A percentile compares a stretch with the other conserved stretches of the same genome.
Evolutionary conservation across 2,329 filamentous ascomycete species (phyloP).

Genomic region (Magnaporthiopsis rhizophila): DNA sequence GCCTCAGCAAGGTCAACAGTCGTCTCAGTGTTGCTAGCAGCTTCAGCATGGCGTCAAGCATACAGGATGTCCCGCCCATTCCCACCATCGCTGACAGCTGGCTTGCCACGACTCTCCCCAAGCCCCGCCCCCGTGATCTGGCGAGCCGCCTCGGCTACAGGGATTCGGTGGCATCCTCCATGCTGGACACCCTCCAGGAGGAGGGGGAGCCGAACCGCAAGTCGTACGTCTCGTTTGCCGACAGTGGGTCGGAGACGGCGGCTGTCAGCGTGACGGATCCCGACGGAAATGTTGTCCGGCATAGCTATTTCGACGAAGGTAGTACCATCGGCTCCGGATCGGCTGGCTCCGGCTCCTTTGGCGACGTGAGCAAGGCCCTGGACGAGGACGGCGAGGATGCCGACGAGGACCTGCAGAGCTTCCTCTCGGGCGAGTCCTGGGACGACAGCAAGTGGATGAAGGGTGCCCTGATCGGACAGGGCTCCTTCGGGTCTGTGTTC

Average conservation of each 20-base stretch:
- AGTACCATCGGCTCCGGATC: slow-evolving; percentile 47
- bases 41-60: slow-evolving; percentile 82
- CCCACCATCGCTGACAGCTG: slow-evolving; percentile 93
- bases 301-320: slow-evolving; percentile 81
- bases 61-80: slow-evolving; percentile 88
- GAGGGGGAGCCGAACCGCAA: slow-evolving; percentile 83
- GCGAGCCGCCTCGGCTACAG: slow-evolving; percentile 53
- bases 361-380: slow-evolving; percentile 77
- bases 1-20: slow-evolving; percentile 86
- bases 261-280: slow-evolving; percentile 70
- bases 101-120: slow-evolving; percentile 55
- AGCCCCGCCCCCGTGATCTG: slow-evolving; percentile 36
- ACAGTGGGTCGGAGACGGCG: slow-evolving; percentile 64
- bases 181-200: slow-evolving; percentile 84
- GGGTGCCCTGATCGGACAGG: slow-evolving; percentile 91
- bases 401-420: slow-evolving; percentile 83
- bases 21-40: slow-evolving; percentile 91
- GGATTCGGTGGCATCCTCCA: slow-evolving; percentile 81
- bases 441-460: slow-evolving; percentile 99
- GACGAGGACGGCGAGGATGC: slow-evolving; percentile 87
- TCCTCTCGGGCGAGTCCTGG: slow-evolving; percentile 87
- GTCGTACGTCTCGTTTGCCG: slow-evolving; percentile 86
- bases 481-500: slow-evolving; percentile 93
- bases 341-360: slow-evolving; percentile 58
- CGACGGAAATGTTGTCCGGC: slow-evolving; percentile 59